Evolutionary conservation across 1,139 yeast genomes (phyloP).

Genomic region (Candida labiduridarum): DNA sequence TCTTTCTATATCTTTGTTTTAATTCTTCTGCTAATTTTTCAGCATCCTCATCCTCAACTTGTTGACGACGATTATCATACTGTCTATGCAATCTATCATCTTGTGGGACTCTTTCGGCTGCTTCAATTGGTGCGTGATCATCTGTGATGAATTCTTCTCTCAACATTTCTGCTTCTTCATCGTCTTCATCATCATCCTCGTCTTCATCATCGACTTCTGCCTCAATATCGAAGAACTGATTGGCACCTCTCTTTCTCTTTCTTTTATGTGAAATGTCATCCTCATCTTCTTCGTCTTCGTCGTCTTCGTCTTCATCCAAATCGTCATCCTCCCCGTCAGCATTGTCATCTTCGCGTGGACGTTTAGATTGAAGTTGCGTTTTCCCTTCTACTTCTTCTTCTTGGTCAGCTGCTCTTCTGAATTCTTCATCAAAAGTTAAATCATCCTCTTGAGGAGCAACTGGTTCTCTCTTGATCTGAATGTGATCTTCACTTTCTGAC

Average conservation of each 20-base stretch:
- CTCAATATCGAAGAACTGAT: slow-evolving; percentile 96
- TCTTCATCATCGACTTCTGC: slow-evolving; percentile 99
- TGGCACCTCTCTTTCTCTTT: slow-evolving; percentile 71
- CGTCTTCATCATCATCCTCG: slow-evolving; percentile 90
- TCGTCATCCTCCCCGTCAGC: slow-evolving; percentile 22
- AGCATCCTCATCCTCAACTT: slow-evolving; percentile 92
- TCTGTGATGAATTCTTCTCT: slow-evolving; percentile 84
- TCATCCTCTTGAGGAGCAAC: slow-evolving; percentile 11
- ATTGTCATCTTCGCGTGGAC: slow-evolving; percentile 5
- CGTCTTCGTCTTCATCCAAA: slow-evolving; percentile 56
- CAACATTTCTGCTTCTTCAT: slow-evolving; percentile 81
- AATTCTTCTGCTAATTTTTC: slow-evolving; percentile 91
- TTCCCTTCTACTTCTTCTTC: slow-evolving; percentile 12
- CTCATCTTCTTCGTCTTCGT: slow-evolving; percentile 61
- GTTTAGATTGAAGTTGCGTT: slow-evolving; percentile 1
- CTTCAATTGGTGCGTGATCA: slow-evolving; percentile 56
- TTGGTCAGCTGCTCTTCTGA: slow-evolving; percentile 15
- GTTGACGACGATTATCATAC: slow-evolving; percentile 86
- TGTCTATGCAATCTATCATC: slow-evolving; percentile 85
- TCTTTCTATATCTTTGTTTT: slow-evolving; percentile 89
- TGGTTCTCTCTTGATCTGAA: slow-evolving; percentile 1
- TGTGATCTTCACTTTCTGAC: slow-evolving; percentile 10
- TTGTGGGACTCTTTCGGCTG: slow-evolving; percentile 44
- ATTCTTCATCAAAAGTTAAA: slow-evolving; percentile 18
- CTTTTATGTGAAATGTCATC: slow-evolving; percentile 46